Conservation (phyloP, 1,139 yeast species). For the Saccharomycopsis hybrid region DNA sequence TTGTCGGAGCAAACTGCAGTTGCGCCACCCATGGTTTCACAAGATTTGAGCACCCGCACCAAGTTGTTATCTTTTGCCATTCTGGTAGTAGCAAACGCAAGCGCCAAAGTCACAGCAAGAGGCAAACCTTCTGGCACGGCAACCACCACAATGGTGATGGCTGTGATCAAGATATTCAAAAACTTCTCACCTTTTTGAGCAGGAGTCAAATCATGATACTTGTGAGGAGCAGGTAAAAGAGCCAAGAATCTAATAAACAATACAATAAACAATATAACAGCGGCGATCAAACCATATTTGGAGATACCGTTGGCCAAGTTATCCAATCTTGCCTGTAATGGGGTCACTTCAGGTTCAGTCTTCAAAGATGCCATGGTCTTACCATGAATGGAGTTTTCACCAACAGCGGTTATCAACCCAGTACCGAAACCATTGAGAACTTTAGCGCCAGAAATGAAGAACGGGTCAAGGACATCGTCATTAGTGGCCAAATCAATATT, state of each 20-base stretch:
- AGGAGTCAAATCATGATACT: conserved; percentile 39
- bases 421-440: conserved; percentile 81
- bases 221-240: conserved; percentile 51
- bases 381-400: conserved; percentile 83
- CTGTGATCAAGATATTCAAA: conserved; percentile 79
- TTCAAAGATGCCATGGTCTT: conserved; percentile 78
- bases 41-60: conserved; percentile 87
- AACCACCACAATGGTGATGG: conserved; percentile 89
- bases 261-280: conserved; percentile 68
- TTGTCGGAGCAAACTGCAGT: conserved; percentile 96
- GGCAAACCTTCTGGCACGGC: conserved; percentile 99
- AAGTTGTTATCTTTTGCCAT: conserved; percentile 96
- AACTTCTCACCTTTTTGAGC: conserved; percentile 81
- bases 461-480: conserved; percentile 54
- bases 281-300: conserved; percentile 84
- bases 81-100: conserved; percentile 96
- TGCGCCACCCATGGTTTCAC: conserved; percentile 99
- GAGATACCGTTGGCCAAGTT: conserved; percentile 88
- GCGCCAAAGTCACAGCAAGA: conserved; percentile 88
- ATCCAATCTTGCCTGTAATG: conserved; percentile 78
- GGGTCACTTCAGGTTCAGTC: conserved; percentile 76
- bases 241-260: conserved; percentile 71
- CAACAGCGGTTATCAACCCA: conserved; percentile 86
- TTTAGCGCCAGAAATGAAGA: conserved; percentile 86
- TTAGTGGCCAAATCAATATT: conserved; percentile 14